Percentiles rank a stretch among this genome's conserved stretches.
phyloP scores from a whole-genome alignment of 345 rosid species.

The Physaria fendleri region DNA sequence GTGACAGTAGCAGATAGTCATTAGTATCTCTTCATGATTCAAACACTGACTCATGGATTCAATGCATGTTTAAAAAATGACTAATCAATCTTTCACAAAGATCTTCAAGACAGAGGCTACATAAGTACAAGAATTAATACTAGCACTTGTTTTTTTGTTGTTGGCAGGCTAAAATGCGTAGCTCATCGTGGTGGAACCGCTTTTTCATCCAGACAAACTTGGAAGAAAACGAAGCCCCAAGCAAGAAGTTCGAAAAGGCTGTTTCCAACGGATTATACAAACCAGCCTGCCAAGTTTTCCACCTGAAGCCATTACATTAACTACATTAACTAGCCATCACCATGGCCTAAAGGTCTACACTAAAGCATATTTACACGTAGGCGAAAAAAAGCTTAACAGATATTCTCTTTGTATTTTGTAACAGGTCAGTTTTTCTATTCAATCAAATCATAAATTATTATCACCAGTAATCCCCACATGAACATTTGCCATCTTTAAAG shows the following conservation, averaged over 20 bases:
- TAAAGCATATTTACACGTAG: constrained; percentile 28
- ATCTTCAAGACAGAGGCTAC: too few species aligned
- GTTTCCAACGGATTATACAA: constrained; percentile 48
- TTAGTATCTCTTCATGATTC: background rate
- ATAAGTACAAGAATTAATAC: background rate
- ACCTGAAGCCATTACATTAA: constrained; percentile 54
- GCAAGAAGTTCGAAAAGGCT: constrained; percentile 61
- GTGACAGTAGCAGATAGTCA: too few species aligned
- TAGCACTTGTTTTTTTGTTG: background rate
- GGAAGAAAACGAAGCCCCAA: constrained; percentile 56
- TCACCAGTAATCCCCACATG: constrained; percentile 88
- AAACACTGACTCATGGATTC: too few species aligned
- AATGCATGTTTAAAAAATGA: too few species aligned
- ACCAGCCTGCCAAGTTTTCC: constrained; percentile 87
- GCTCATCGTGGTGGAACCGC: constrained; percentile 62
- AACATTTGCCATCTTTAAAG: constrained; percentile 64
- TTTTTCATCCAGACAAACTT: constrained; percentile 50
- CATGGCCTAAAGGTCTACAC: background rate
- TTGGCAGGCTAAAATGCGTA: constrained; percentile 62
- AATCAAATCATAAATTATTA: constrained; percentile 14
- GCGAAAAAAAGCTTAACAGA: constrained; percentile 15
- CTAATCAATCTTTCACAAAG: too few species aligned
- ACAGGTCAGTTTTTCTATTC: constrained; percentile 23
- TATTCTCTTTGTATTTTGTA: constrained; percentile 27
- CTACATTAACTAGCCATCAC: too few species aligned